A percentile compares a stretch with the other conserved stretches of the same genome.
These are phyloP conservation scores for Sisymbrium altissimum DNA, from an alignment of 345 rosid species.

Conservation along the genomic window DNA sequence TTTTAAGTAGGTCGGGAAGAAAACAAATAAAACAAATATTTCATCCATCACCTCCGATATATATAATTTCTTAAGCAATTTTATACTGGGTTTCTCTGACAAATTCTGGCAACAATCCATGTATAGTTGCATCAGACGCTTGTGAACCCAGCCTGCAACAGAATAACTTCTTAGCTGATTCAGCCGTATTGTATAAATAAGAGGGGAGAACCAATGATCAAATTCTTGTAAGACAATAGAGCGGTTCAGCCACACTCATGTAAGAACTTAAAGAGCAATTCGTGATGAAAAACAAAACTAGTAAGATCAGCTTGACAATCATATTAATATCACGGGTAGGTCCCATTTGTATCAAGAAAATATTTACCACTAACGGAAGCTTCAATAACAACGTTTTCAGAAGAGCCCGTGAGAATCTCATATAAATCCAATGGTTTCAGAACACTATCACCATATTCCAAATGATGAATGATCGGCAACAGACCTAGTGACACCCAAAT, in stretches of 20 bases:
- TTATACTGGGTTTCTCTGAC: slow-evolving; percentile 69
- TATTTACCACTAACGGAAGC: slow-evolving; percentile 57
- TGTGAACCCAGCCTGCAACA: slow-evolving; percentile 87
- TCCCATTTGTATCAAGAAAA: slow-evolving; percentile 5
- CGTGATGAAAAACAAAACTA: neutral
- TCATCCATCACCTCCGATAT: slow-evolving; percentile 62
- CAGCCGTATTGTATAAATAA: slow-evolving; percentile 1
- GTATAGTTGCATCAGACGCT: slow-evolving; percentile 81
- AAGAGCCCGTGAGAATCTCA: slow-evolving; percentile 39
- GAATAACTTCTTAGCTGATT: neutral
- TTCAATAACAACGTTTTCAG: slow-evolving; percentile 50
- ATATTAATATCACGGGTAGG: neutral
- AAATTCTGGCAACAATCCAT: slow-evolving; percentile 72
- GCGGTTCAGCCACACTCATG: slow-evolving; percentile 5
- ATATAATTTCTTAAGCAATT: slow-evolving; percentile 76
- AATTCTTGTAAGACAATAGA: neutral
- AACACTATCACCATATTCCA: slow-evolving; percentile 53
- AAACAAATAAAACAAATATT: neutral
- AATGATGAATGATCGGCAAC: slow-evolving; percentile 74
- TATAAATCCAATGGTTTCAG: slow-evolving; percentile 45
- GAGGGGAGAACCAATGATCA: neutral
- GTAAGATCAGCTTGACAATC: slow-evolving; percentile 1
- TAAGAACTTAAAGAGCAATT: neutral
- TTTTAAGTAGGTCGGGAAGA: slow-evolving; percentile 14
- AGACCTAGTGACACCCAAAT: slow-evolving; percentile 54